Evolutionary conservation across 2,329 filamentous ascomycete species (phyloP), one percentile per base, ranked within the genome.

Genomic region (Trichoderma citrinoviride): DNA sequence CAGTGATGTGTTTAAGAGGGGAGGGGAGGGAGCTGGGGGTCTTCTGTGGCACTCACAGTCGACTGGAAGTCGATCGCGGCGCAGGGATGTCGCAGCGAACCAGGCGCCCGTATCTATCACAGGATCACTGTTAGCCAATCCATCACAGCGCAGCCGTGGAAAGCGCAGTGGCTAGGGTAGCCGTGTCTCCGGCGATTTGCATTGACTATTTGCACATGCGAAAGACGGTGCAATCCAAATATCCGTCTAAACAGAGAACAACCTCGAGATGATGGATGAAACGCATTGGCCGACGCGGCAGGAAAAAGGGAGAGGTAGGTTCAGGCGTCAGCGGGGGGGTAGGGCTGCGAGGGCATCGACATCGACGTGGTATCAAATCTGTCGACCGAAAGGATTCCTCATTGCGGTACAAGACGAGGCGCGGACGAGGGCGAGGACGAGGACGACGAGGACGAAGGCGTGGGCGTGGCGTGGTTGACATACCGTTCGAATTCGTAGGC

Each of bases 401-500:
- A 66, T 70, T 70, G 68, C 68, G 60, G 60, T 61, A 61, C 17
- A 47, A 61, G 58, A 37, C 61, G 76, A 76, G 71, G 73, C 74
- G 73, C 72, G 72, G 70, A 68, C 73, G 75, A 72, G 72, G 73
- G 71, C 33, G 49, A 61, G 57, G 61, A 63, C 66, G 67, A 74
- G 71, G 73, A 72, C 77, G 80, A 71, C 75, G 75, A 58, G 33
- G 72, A 73, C 56, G 56, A 40, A 29, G 40, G 56, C 57, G 46
- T 61, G 57, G 44, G 46, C 57, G 57, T 61, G 71, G 70, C 77
- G 77, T 82, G 81, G 82, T 80, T 84, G 85, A 96, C 93, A 88
- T 97, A 97, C 92, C 94, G 93, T 93, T 98, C 94, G 91, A 98
- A 98, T 86, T 98, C 94, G 91, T 96, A 97, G 84, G 94, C 93